Base-by-base conservation (phyloP, 1,284 basidiomycete genomes). In the Schizophyllum commune region DNA sequence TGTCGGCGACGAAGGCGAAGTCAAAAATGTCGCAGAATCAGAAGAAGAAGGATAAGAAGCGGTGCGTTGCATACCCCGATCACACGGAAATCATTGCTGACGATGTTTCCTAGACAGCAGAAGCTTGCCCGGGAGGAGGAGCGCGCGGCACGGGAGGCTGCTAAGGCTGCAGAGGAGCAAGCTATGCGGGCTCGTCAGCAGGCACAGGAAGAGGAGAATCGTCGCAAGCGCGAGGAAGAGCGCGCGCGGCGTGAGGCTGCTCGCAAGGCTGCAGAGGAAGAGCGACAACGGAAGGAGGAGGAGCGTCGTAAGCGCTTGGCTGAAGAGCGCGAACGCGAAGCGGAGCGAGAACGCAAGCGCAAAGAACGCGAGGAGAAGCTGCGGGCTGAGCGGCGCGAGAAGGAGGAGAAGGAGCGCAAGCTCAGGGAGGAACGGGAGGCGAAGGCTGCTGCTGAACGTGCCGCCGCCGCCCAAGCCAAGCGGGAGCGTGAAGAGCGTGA, bases 11-110 rank as follows among this genome's bases (percentile, higher is more conserved):
- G 92, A 94, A 69, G 84, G 85, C 67, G 95, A 98, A 77, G 92
- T 89, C 63, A 96, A 97, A 83, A 96, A 96, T 77, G 89, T 92
- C 86, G 66, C 94, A 97, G 76, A 95, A 95, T 74, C 93, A 98
- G 83, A 96, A 94, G 82, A 98, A 98, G 85, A 98, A 98, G 81
- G 95, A 96, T 73, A 96, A 96, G 87, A 92, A 92, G 80, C 87
- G 80, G 91, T 93, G 67, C 33, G 83, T 75, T 57, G 64, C 60
- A 65, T 64, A 58, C 58, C 53, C 56, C 63, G 20, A n/a, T n/a
- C n/a, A n/a, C 63, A 15, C 56, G 27, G 20, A 56, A n/a, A n/a
- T 39, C 27, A 61, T 58, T 55, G 34, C 56, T 55, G 32, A 47
- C 59, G 34, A 65, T 63, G 64, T 51, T 15, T 64, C 59, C 8